These are phyloP conservation scores for Mucor sp. DNA, from an alignment of 371 early-diverging fungal genomes.

Conservation along the genomic window DNA sequence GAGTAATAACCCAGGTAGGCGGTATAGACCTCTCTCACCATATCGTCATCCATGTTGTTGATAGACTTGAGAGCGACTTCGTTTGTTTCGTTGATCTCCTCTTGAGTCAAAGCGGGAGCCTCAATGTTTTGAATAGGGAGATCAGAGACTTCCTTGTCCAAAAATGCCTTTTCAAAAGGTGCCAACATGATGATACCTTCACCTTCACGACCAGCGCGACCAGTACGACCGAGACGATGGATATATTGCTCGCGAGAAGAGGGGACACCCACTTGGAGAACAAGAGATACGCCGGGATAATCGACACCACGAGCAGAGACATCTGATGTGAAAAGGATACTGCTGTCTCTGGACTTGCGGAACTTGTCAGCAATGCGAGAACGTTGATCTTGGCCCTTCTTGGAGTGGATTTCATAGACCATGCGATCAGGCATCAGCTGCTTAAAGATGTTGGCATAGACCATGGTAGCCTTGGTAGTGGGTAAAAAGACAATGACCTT, in stretches of 20 bases:
- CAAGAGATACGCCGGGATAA: conserved; percentile 95
- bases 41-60: conserved; percentile 42
- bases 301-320: conserved; percentile 99
- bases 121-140: conserved; percentile 55
- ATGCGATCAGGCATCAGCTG: conserved; percentile 38
- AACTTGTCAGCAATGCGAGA: conserved; percentile 74
- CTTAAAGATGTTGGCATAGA: conserved; percentile 70
- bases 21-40: conserved; percentile 58
- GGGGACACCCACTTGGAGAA: conserved; percentile 96
- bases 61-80: conserved; percentile 25
- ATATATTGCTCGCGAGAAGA: conserved; percentile 91
- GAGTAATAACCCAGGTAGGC: conserved; percentile 71
- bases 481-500: conserved; percentile 94
- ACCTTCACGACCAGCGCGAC: conserved; percentile 96
- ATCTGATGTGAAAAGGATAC: conserved; percentile 95
- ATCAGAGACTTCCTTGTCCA: conserved; percentile 52
- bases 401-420: conserved; percentile 82
- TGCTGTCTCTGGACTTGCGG: conserved; percentile 58
- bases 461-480: conserved; percentile 77
- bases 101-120: conserved; percentile 36
- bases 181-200: conserved; percentile 85
- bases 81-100: conserved; percentile 24
- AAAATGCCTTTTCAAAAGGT: conserved; percentile 80
- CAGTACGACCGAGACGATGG: conserved; percentile 99
- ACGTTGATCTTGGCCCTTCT: conserved; percentile 75